Conservation (phyloP, 2,329 filamentous ascomycete genomes). For the Arthroderma sp. region DNA sequence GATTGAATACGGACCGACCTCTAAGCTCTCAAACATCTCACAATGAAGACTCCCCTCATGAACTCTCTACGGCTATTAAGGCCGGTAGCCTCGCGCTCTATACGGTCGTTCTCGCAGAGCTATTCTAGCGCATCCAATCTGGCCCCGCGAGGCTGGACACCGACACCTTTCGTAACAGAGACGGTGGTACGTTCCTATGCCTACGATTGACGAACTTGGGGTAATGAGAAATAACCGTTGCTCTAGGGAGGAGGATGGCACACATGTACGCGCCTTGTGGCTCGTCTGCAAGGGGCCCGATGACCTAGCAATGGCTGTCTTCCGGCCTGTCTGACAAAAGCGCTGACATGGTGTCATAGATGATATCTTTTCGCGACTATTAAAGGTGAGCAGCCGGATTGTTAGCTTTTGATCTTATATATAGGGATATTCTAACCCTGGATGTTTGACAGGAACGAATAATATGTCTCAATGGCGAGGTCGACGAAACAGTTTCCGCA, state of each 20-base stretch:
- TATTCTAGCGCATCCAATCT: slow-evolving; percentile 7
- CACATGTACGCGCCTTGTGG: slow-evolving; percentile 47
- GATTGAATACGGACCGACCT: not conserved
- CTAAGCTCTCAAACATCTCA: not conserved
- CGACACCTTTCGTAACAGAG: slow-evolving; percentile 43
- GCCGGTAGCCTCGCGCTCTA: slow-evolving; percentile 4
- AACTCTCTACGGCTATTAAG: slow-evolving; percentile 10
- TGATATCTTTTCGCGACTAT: slow-evolving; percentile 68
- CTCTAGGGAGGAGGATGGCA: slow-evolving; percentile 59
- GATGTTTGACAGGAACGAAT: slow-evolving; percentile 59
- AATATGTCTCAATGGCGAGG: slow-evolving; percentile 79
- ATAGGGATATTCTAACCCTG: not conserved
- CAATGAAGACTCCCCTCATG: slow-evolving; percentile 3
- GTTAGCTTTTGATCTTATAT: slow-evolving; percentile 3
- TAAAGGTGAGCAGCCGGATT: slow-evolving; percentile 44
- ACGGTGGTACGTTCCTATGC: slow-evolving; percentile 37
- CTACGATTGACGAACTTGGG: not conserved
- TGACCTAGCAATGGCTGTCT: not conserved
- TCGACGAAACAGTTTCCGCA: slow-evolving; percentile 83
- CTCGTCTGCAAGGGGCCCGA: no score
- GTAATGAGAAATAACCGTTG: slow-evolving; percentile 1
- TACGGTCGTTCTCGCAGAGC: slow-evolving; percentile 6
- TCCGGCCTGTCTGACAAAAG: slow-evolving; percentile 13
- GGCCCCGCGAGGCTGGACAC: slow-evolving; percentile 32
- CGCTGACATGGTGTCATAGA: slow-evolving; percentile 34